Base-by-base conservation (phyloP, 495 filamentous ascomycete genomes). In the Penicillium flavigenum region DNA sequence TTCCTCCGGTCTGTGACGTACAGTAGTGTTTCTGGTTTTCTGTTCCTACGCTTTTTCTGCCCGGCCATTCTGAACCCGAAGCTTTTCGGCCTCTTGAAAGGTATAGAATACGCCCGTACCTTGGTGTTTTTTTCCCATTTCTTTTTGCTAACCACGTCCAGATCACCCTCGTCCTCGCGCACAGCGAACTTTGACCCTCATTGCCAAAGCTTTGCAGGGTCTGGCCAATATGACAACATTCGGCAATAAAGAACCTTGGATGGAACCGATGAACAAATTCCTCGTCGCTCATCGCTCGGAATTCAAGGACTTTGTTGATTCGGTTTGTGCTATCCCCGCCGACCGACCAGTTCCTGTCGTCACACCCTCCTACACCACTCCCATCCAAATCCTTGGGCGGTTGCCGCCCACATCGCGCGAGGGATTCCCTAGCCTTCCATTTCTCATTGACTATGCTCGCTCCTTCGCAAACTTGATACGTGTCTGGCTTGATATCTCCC, bases 51-150 rank as follows among this genome's bases (percentile, higher is more conserved):
- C 22, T 98, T 98, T 77, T 92, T 99, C 66, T 96, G 91, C 59
- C 95, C 94, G 3, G 94, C 94, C 22, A 91, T 99, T 44, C 77
- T 99, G 8, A 97, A 97, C 65, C 94, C 94, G 5, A 97, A 96
- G 71, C 79, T 99, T 24, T 99, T 99, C 72, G 92, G 92, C 20
- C 80, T 99, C 39, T 75, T 98, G 12, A 89, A 88, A 80, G 87
- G 87, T 88, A 79, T 43, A 51, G 5, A 32, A 38, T 17, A 16
- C 51, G 14, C 24, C 29, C 6, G 34, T 11, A 29, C 47, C 22
- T 36, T 24, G 31, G 9, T 17, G 31, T 26, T 60, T 60, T 27
- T 27, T 6, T 24, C n/a, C n/a, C n/a, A n/a, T 26, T 26, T 3
- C 42, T 61, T 48, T 34, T 45, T 31, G 44, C 63, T 62, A 62